Conservation (phyloP, 352 stramenopile species). For the Phytophthora idaei region DNA sequence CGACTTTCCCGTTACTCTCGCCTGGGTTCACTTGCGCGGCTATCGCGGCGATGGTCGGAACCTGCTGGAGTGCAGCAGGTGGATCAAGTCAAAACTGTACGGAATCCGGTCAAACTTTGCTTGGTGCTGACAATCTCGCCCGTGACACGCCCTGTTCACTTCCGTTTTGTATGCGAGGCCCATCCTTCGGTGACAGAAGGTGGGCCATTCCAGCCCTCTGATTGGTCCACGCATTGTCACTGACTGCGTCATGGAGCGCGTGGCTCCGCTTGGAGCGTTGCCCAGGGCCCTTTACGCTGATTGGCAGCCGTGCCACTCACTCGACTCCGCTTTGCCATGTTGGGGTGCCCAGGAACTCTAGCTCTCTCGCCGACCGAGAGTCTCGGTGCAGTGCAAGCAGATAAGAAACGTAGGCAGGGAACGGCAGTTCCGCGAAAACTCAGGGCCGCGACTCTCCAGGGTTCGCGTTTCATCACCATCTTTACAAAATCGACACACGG, state of each 20-base stretch:
- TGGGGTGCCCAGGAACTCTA: background rate
- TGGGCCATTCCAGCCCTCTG: constrained; percentile 2
- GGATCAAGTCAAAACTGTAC: constrained; percentile 13
- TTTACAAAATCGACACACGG: constrained; percentile 21
- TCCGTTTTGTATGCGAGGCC: constrained; percentile 18
- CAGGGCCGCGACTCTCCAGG: constrained; percentile 13
- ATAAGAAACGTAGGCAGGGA: constrained; percentile 21
- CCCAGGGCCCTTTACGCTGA: constrained; percentile 16
- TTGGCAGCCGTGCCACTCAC: constrained; percentile 21
- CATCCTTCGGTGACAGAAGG: constrained; percentile 35
- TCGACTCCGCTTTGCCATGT: constrained; percentile 12
- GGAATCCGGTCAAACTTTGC: constrained; percentile 13
- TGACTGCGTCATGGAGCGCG: constrained; percentile 9
- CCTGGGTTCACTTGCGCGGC: background rate
- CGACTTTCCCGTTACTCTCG: background rate
- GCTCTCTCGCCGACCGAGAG: background rate
- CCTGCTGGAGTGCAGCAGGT: constrained; percentile 1
- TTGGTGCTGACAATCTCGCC: constrained; percentile 1
- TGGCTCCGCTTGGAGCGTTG: constrained; percentile 2
- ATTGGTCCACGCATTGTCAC: constrained; percentile 30
- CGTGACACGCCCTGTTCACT: constrained; percentile 20
- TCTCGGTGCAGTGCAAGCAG: constrained; percentile 15
- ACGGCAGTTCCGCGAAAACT: constrained; percentile 24
- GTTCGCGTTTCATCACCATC: constrained; percentile 29
- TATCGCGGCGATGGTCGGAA: constrained; percentile 4